Evolutionary conservation across 495 filamentous ascomycete species (phyloP).

Genomic region (Penicillium goetzii): DNA sequence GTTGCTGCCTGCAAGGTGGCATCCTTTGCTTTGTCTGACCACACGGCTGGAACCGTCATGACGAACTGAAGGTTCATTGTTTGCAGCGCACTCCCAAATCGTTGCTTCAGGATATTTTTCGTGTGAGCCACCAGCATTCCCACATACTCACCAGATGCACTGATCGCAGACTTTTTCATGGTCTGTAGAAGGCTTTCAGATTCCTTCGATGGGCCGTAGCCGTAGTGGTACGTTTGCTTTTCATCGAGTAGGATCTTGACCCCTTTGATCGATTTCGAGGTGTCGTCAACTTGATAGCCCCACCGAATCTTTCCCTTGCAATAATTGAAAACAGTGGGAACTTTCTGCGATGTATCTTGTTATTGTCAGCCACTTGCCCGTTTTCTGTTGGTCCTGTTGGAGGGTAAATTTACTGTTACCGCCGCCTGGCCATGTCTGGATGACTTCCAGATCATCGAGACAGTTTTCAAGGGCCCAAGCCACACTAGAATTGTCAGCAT

Average conservation of each 20-base stretch:
- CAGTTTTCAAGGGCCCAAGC: conserved; percentile 32
- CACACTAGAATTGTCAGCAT: conserved; percentile 26
- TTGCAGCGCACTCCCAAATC: conserved; percentile 31
- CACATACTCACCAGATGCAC: conserved; percentile 48
- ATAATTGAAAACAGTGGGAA: conserved; percentile 53
- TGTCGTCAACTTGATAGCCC: conserved; percentile 45
- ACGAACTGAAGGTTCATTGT: conserved; percentile 38
- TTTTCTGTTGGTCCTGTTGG: not conserved
- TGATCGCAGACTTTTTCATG: conserved; percentile 37
- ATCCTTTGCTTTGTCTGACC: conserved; percentile 56
- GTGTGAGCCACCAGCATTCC: conserved; percentile 44
- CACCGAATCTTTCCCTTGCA: conserved; percentile 34
- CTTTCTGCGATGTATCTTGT: conserved; percentile 47
- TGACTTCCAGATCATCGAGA: conserved; percentile 34
- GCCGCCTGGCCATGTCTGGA: conserved; percentile 40
- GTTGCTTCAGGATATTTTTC: conserved; percentile 27
- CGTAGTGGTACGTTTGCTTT: conserved; percentile 23
- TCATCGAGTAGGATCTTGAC: conserved; percentile 47
- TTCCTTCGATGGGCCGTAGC: conserved; percentile 22
- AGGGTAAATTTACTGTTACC: conserved; percentile 28
- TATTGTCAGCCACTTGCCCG: not conserved
- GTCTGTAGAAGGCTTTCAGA: conserved; percentile 21
- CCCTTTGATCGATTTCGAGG: conserved; percentile 31
- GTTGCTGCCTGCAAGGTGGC: conserved; percentile 48
- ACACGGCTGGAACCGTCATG: conserved; percentile 60